Conservation (phyloP, 1,139 yeast species). For the Yamadazyma friedrichii region DNA sequence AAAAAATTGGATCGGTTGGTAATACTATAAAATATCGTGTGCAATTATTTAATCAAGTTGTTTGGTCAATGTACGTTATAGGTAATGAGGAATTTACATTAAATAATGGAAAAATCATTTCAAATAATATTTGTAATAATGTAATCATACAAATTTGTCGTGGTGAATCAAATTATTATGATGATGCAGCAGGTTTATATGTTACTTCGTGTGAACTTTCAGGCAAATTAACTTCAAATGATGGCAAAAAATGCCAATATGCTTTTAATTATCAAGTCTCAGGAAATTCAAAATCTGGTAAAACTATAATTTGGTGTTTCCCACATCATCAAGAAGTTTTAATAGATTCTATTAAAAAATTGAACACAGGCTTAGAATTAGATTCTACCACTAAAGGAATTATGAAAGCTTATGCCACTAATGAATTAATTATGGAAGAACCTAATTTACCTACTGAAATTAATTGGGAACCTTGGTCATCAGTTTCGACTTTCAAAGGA, state of each 20-base stretch:
- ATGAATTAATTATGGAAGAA: constrained; percentile 48
- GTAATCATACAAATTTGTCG: constrained; percentile 46
- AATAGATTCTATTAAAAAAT: constrained; percentile 15
- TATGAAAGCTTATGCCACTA: constrained; percentile 58
- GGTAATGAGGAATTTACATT: constrained; percentile 35
- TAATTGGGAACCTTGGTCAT: constrained; percentile 60
- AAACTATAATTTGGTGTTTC: constrained; percentile 49
- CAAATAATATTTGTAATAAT: constrained; percentile 34
- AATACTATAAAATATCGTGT: constrained; percentile 27
- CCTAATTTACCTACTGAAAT: constrained; percentile 48
- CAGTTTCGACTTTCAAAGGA: constrained; percentile 27
- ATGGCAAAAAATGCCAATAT: constrained; percentile 28
- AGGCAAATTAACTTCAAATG: constrained; percentile 21
- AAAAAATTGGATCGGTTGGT: constrained; percentile 16
- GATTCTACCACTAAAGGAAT: constrained; percentile 71
- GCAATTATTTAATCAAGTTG: constrained; percentile 39
- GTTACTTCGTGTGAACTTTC: constrained; percentile 23
- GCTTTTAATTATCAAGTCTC: constrained; percentile 26
- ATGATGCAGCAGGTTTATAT: constrained; percentile 47
- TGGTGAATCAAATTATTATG: constrained; percentile 46
- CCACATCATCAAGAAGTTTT: constrained; percentile 68
- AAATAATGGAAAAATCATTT: constrained; percentile 52
- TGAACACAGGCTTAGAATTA: constrained; percentile 38
- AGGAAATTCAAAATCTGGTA: constrained; percentile 31
- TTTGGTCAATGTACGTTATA: constrained; percentile 39